Percentiles rank a stretch among this genome's conserved stretches.
These are phyloP conservation scores for Chionographis japonica DNA, from an alignment of 106 monocot genomes.

Conservation along the genomic window DNA sequence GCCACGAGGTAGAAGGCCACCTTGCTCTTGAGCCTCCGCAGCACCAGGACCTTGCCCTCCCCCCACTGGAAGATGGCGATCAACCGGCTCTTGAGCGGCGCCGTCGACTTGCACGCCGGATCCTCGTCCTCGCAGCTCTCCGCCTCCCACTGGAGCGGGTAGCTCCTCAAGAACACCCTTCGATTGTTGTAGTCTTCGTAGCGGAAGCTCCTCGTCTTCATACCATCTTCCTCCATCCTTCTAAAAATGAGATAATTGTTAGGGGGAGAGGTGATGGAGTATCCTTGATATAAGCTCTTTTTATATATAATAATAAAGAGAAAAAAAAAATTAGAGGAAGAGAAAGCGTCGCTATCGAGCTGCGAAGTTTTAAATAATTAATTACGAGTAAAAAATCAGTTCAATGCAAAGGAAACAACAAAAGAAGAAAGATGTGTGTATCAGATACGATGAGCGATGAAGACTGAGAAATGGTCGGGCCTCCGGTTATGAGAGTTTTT, in stretches of 20 bases:
- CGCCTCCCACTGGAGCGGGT: conserved; percentile 50
- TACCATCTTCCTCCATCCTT: conserved; percentile 22
- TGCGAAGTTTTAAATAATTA: no score
- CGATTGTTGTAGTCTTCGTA: conserved; percentile 54
- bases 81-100: conserved; percentile 20
- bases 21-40: conserved; percentile 51
- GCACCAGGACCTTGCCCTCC: conserved; percentile 42
- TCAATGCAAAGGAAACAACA: no score
- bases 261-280: neutral
- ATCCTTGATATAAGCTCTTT: no score
- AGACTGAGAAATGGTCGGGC: no score
- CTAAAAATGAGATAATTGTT: neutral
- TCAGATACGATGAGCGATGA: no score
- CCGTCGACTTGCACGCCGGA: neutral
- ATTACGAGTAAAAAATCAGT: no score
- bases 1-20: conserved; percentile 39
- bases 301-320: no score
- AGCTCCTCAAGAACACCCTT: conserved; percentile 70
- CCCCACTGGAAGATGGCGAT: conserved; percentile 42
- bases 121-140: neutral
- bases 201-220: conserved; percentile 57
- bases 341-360: no score
- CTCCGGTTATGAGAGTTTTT: no score
- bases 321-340: no score
- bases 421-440: no score